Evolutionary conservation across 306 rosid species (phyloP), one percentile per base, ranked within the genome.

Genomic region (Fragaria iinumae): DNA sequence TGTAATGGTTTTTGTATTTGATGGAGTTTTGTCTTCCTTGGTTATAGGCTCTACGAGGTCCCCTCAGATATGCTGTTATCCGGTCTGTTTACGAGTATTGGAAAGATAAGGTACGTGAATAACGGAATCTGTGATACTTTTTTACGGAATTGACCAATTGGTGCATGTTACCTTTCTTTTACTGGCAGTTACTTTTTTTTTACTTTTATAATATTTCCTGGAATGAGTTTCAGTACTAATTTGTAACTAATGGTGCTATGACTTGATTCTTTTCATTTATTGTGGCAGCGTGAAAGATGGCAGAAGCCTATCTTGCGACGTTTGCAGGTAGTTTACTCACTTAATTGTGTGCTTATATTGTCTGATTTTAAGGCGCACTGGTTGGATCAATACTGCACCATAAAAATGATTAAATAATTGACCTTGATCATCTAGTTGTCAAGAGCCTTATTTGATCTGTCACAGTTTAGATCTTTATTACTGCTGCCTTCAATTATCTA

Each of bases 101-200:
- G 98, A 94, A 82, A 86, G 97, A 91, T 36, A 94, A 94, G 98
- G 98, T 94, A 84, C 41, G 82, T 11, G 72, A 56, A 29, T 6
- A n/a, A 57, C 4, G n/a, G 41, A 20, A 7, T 38, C 8, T 3
- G 44, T 36, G 67, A 69, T 41, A n/a, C 44, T 25, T 21, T 21
- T n/a, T 74, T 60, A 36, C 57, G 20, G 69, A 49, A 18, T 29
- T 16, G 52, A 62, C 27, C 36, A 32, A 63, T 25, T 25, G 25
- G 72, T 45, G 38, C 29, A 23, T 27, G 1, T 0, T 63, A 63
- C 39, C 21, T 18, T 6, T 29, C 0, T 63, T 2, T 49, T 27
- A 18, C 43, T 0, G 10, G 52, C 13, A 9, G 55, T 20, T 18
- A 29, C 11, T 41, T 23, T 34, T 16, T 29, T 12, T 29, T 38